Conservation (phyloP, 23 red algal genomes). For the Gracilaria domingensis region DNA sequence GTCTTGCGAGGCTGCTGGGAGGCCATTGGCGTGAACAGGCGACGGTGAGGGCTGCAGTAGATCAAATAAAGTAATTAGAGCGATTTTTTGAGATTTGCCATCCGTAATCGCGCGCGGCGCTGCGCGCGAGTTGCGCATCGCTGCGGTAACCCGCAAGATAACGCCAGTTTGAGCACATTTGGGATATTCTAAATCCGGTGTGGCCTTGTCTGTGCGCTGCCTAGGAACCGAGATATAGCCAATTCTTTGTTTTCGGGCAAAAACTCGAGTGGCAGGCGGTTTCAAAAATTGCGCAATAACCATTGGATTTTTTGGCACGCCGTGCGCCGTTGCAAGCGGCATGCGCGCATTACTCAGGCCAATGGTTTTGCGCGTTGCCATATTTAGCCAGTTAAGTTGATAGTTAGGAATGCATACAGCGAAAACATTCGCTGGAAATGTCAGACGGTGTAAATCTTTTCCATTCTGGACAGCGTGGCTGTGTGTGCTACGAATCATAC, state of each 20-base stretch:
- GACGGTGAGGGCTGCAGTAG: too few species aligned
- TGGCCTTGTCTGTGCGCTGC: not conserved
- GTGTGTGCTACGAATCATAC: not conserved
- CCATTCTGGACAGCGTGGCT: not conserved
- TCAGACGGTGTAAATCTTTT: too few species aligned
- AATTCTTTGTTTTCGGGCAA: not conserved
- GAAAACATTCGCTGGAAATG: not conserved
- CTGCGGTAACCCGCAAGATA: not conserved
- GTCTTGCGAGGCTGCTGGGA: too few species aligned
- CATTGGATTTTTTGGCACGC: not conserved
- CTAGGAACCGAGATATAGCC: not conserved
- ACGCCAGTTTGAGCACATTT: not conserved
- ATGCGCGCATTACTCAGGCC: too few species aligned
- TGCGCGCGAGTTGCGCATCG: too few species aligned
- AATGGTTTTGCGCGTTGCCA: too few species aligned
- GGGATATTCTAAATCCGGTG: not conserved
- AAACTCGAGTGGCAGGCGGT: not conserved
- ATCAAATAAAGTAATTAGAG: too few species aligned
- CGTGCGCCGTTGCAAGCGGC: not conserved
- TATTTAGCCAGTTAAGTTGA: too few species aligned
- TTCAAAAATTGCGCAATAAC: constrained; percentile 9
- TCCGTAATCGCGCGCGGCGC: too few species aligned
- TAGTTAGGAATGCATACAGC: too few species aligned
- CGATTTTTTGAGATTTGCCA: too few species aligned
- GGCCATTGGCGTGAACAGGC: too few species aligned